A percentile compares a stretch with the other conserved stretches of the same genome.
Evolutionary conservation across 2,329 filamentous ascomycete genomes (phyloP).

Genomic region (Hypoxylon sp.): DNA sequence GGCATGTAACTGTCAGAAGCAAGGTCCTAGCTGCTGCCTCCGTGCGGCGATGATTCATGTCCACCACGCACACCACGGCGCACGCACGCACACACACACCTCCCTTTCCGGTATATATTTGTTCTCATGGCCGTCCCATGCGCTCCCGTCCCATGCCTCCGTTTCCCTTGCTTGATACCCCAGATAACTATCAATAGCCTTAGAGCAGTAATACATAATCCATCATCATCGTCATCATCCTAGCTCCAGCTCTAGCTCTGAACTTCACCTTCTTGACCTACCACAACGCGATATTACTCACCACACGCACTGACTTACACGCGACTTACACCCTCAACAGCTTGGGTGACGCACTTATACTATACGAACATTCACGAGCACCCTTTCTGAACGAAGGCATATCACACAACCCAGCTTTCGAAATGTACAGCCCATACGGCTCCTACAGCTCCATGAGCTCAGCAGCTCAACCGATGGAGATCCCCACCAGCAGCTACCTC

Average conservation of each 20-base stretch:
- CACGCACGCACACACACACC: background rate
- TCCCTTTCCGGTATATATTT: constrained; percentile 51
- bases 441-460: constrained; percentile 58
- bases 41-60: constrained; percentile 47
- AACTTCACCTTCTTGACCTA: constrained; percentile 13
- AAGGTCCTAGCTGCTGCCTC: constrained; percentile 42
- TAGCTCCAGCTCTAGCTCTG: constrained; percentile 18
- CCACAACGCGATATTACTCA: constrained; percentile 28
- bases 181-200: constrained; percentile 44
- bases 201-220: constrained; percentile 49
- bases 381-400: constrained; percentile 9
- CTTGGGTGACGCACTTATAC: constrained; percentile 11
- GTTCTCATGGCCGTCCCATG: constrained; percentile 49
- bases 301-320: constrained; percentile 22
- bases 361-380: background rate
- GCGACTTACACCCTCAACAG: constrained; percentile 18
- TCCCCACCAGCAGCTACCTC: constrained; percentile 52
- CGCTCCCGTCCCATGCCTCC: constrained; percentile 47
- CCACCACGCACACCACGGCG: constrained; percentile 31
- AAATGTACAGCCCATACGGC: constrained; percentile 56
- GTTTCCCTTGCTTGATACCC: constrained; percentile 46
- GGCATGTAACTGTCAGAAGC: constrained; percentile 43
- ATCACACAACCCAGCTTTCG: constrained; percentile 7
- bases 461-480: constrained; percentile 54
- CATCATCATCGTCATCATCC: constrained; percentile 19